Evolutionary conservation across 192 early-diverging fungal genomes (phyloP).

Genomic region (Chytriomyces sp.): DNA sequence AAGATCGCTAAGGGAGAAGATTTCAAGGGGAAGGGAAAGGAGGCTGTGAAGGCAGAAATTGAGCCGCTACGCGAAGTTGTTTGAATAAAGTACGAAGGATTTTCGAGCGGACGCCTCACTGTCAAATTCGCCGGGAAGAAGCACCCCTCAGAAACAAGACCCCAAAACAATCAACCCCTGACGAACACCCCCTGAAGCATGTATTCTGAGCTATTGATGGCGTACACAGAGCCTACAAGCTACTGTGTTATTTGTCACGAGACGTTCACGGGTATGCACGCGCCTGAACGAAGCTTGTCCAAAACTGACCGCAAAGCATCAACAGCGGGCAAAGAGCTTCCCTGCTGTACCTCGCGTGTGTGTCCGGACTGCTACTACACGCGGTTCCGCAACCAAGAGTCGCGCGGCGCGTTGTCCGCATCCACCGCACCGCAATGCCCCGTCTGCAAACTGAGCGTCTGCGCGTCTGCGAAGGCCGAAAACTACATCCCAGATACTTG

Average conservation of each 20-base stretch:
- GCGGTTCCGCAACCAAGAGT: neutral
- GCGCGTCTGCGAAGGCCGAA: neutral
- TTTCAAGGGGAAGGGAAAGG: too few species aligned
- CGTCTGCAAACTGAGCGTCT: neutral
- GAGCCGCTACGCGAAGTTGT: too few species aligned
- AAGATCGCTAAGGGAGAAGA: too few species aligned
- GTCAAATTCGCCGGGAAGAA: neutral
- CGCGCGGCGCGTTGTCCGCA: neutral
- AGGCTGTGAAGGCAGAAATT: too few species aligned
- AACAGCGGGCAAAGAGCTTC: slow-evolving; percentile 1
- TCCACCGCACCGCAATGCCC: neutral
- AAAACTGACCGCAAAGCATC: neutral
- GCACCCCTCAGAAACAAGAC: neutral
- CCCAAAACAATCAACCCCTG: neutral
- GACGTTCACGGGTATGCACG: neutral
- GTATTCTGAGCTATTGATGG: neutral
- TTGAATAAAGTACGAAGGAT: too few species aligned
- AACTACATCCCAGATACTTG: neutral
- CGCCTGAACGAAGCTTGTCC: neutral
- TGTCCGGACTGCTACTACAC: slow-evolving; percentile 11
- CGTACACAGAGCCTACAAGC: neutral
- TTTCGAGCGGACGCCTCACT: neutral
- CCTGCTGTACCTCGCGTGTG: slow-evolving; percentile 2
- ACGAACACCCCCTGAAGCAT: neutral
- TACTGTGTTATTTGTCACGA: neutral